Evolutionary conservation across 371 early-diverging fungal genomes (phyloP).

Genomic region (Coemansia sp.): DNA sequence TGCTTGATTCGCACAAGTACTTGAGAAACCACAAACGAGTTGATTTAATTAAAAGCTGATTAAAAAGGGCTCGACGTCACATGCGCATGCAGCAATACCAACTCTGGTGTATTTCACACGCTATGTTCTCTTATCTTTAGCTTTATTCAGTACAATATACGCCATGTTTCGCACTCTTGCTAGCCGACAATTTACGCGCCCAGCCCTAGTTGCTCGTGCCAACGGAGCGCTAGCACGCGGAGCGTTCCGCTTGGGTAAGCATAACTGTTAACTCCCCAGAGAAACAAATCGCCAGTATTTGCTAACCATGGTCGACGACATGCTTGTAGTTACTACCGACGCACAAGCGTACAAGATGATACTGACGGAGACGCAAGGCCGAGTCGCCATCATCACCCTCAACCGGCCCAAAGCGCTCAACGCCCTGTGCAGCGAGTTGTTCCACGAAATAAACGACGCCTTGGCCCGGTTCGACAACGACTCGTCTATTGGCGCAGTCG

Average conservation of each 20-base stretch:
- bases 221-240: neutral
- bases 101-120: neutral
- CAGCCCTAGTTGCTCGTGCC: neutral
- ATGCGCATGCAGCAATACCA: neutral
- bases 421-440: conserved; percentile 91
- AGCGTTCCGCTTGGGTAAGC: conserved; percentile 20
- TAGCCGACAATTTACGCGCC: conserved; percentile 2
- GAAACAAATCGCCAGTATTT: neutral
- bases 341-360: conserved; percentile 53
- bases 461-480: conserved; percentile 78
- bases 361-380: conserved; percentile 74
- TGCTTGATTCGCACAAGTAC: neutral
- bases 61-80: neutral
- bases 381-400: conserved; percentile 86
- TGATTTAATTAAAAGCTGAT: neutral
- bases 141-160: neutral
- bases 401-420: conserved; percentile 96
- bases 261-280: neutral
- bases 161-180: conserved; percentile 26
- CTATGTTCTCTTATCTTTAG: neutral
- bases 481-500: conserved; percentile 82
- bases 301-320: neutral
- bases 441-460: conserved; percentile 90
- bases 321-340: conserved; percentile 25
- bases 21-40: neutral